Base-by-base conservation (phyloP, 495 filamentous ascomycete genomes). In the Penicillium malachiteum region DNA sequence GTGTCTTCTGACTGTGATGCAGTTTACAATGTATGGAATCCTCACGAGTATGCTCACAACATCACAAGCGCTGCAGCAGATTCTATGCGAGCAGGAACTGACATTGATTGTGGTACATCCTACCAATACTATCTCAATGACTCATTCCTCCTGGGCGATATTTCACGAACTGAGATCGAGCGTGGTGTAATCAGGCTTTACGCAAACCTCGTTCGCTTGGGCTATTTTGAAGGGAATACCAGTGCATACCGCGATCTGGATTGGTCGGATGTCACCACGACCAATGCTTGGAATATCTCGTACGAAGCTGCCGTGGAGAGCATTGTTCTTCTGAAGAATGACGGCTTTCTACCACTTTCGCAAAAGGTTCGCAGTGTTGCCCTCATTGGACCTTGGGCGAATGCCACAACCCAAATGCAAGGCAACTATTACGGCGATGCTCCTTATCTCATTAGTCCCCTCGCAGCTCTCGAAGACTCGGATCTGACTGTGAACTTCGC, bases 241-340 rank as follows among this genome's bases (percentile, higher is more conserved):
- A 65, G 57, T 48, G 62, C 65, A 12, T 87, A 85, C 60, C 76
- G 83, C 5, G 61, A 76, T 34, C 63, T 86, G 7, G 63, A 63
- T 14, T 86, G 78, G 73, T 66, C 69, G 8, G 74, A 83, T 47
- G 84, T 88, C 33, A 65, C 75, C 3, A 72, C 70, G 0, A 75
- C 78, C 3, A 65, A 79, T 37, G 74, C 81, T 0, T 75, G 81
- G 68, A 71, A 79, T 13, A 76, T 88, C 14, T 79, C 85, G 0
- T 75, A 82, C 45, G 72, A 78, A 55, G 84, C 84, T 0, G 84
- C 84, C 0, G 78, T 79, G 5, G 78, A 84, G 56, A 80, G 85
- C 0, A 79, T 84, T 21, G 78, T 81, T 7, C 69, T 88, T 4
- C 71, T 87, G 7, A 86, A 87, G 72, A 88, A 88, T 52, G 79